These are phyloP conservation scores for Boletus rufocinnamomeus DNA, from an alignment of 768 basidiomycete genomes.

Conservation along the genomic window DNA sequence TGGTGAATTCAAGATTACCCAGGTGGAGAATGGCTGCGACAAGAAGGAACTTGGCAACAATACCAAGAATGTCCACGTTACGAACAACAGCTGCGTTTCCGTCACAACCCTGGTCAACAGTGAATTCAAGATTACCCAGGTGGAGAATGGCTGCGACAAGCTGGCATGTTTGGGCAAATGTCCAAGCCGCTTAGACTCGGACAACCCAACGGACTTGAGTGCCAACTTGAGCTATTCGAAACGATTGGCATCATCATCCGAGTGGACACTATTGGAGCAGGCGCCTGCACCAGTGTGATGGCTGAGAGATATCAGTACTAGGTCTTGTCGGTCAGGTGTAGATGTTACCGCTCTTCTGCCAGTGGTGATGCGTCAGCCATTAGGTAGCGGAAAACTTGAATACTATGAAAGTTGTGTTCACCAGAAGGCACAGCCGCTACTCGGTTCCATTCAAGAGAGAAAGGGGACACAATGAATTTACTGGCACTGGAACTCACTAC, in stretches of 20 bases:
- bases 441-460: constrained; percentile 85
- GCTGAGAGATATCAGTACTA: constrained; percentile 82
- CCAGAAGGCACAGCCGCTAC: constrained; percentile 85
- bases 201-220: constrained; percentile 89
- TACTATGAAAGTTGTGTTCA: constrained; percentile 96
- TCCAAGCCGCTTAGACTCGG: no score
- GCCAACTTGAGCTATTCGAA: constrained; percentile 95
- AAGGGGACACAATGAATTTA: no score
- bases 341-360: constrained; percentile 82
- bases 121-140: constrained; percentile 94
- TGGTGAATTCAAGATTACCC: no score
- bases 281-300: constrained; percentile 56
- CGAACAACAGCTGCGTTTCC: no score
- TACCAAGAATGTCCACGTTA: no score
- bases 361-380: constrained; percentile 82
- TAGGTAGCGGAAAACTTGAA: constrained; percentile 97
- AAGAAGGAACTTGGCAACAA: no score
- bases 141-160: constrained; percentile 69
- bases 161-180: constrained; percentile 86
- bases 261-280: constrained; percentile 46
- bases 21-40: no score
- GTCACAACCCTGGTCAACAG: constrained; percentile 76
- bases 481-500: no score
- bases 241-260: constrained; percentile 79
- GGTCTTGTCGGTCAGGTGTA: constrained; percentile 79